phyloP scores from a whole-genome alignment of 306 rosid species.

The Lathyrus aphaca region DNA sequence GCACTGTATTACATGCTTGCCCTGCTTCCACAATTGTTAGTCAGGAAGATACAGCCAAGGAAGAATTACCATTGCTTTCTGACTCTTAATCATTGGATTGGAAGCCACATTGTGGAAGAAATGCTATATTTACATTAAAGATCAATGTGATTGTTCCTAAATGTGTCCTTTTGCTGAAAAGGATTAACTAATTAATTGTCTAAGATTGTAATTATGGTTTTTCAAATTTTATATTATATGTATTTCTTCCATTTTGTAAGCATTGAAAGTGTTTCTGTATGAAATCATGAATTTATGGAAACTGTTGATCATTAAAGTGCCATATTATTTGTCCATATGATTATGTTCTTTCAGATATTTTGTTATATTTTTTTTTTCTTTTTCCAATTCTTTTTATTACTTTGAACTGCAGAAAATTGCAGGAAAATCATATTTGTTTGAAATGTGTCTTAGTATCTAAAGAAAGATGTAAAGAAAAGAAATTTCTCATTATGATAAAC shows the following conservation, averaged over 20 bases:
- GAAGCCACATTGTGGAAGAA: background rate
- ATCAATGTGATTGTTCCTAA: background rate
- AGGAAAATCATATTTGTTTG: too few relatives aligned
- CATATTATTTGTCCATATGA: too few relatives aligned
- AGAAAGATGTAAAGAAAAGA: too few relatives aligned
- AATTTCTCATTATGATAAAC: too few relatives aligned
- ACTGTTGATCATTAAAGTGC: background rate
- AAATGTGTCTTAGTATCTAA: too few relatives aligned
- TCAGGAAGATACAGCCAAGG: conserved; percentile 35
- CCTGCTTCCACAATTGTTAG: conserved; percentile 33
- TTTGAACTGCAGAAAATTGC: too few relatives aligned
- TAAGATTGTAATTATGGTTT: conserved; percentile 14
- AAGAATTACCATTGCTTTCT: conserved; percentile 38
- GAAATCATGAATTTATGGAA: background rate
- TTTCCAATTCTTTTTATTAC: too few relatives aligned
- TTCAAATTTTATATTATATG: background rate
- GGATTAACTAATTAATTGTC: background rate
- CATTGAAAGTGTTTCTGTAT: background rate
- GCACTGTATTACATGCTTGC: conserved; percentile 74
- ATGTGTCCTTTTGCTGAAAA: conserved; percentile 5
- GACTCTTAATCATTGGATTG: conserved; percentile 44
- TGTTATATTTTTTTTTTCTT: too few relatives aligned
- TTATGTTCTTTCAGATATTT: too few relatives aligned
- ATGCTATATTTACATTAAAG: conserved; percentile 8
- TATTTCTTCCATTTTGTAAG: conserved; percentile 17